Base-by-base conservation (phyloP, 2,329 filamentous ascomycete species). In the Hypoxylon sp. region DNA sequence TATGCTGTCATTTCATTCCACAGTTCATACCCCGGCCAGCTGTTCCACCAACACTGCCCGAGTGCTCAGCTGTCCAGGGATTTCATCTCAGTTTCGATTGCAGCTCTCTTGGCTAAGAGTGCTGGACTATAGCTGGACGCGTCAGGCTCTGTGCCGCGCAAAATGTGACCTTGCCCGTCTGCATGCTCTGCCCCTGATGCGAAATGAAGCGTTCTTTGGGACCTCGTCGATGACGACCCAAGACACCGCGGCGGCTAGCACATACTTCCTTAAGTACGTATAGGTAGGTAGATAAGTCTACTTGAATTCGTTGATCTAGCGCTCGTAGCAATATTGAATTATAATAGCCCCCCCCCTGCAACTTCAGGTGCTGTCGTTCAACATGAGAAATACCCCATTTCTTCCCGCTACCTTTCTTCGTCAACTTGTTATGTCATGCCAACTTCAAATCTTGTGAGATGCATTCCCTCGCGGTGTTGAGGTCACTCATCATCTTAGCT, bases 21-120 rank as follows among this genome's bases (percentile, higher is more conserved):
- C 10, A 20, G 40, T 22, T 20, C 14, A 44, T 44, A n/a, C 40
- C 17, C 14, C 17, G 17, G 40, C 40, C 17, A 10, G 20, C 8
- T 22, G 40, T 44, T 44, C 17, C 40, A 11, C 6, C n/a, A 48
- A 13, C 30, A 35, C 22, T 48, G 55, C 27, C 42, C 10, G n/a
- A 30, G 10, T 35, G 27, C 2, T 57, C 55, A 57, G 55, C 55
- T 22, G 20, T n/a, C 11, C 55, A 48, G 27, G 55, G 55, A 2
- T 22, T 20, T 37, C 48, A 35, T 48, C 20, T 22, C 17, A 22
- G 40, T 57, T 57, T 48, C 55, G 17, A 31, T 44, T 11, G 42
- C 30, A 48, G 27, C 55, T 17, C 44, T 44, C 40, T 35, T 35
- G 17, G n/a, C 4, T 7, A 48, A 35, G 10, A 2, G n/a, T 7